A percentile compares a stretch with the other conserved stretches of the same genome.
Evolutionary conservation across 192 early-diverging fungal genomes (phyloP).

Genomic region (Coemansia erecta): DNA sequence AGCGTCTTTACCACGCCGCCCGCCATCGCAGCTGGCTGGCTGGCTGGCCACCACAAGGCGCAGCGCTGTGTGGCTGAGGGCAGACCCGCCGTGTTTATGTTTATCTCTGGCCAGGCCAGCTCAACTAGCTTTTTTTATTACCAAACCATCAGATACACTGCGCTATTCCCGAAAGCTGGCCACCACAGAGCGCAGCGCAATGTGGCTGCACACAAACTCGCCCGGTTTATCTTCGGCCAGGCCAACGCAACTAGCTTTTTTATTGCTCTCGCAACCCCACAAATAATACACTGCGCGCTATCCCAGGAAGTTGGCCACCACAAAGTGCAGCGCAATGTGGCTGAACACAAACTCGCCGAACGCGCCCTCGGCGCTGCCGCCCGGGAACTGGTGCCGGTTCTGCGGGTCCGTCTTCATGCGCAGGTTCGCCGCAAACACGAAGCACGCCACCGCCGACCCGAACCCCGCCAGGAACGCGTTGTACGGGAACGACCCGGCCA

Average conservation of each 20-base stretch:
- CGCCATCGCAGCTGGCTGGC: too few species aligned
- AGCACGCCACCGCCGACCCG: conserved; percentile 84
- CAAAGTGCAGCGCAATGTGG: conserved; percentile 80
- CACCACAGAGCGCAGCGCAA: too few species aligned
- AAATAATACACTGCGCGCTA: conserved; percentile 40
- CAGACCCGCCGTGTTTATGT: too few species aligned
- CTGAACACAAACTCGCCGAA: conserved; percentile 93
- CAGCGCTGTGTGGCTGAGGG: too few species aligned
- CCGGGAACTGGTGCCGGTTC: conserved; percentile 65
- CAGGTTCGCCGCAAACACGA: conserved; percentile 86
- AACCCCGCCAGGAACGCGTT: conserved; percentile 97
- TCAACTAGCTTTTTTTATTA: too few species aligned
- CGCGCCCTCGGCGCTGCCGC: conserved; percentile 78
- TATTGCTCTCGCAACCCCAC: not conserved
- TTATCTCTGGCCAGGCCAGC: too few species aligned
- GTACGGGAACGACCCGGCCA: conserved; percentile 94
- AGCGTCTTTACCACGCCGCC: conserved; percentile 3
- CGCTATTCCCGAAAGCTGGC: too few species aligned
- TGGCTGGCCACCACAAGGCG: too few species aligned
- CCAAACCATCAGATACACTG: too few species aligned
- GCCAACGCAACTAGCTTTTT: too few species aligned
- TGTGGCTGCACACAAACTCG: too few species aligned
- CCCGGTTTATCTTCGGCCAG: too few species aligned
- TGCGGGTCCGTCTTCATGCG: conserved; percentile 88
- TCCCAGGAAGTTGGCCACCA: conserved; percentile 91